Percentiles rank a stretch among this genome's conserved stretches.
Conservation (phyloP, 129 eudicot species). For the Smallanthus sonchifolius region DNA sequence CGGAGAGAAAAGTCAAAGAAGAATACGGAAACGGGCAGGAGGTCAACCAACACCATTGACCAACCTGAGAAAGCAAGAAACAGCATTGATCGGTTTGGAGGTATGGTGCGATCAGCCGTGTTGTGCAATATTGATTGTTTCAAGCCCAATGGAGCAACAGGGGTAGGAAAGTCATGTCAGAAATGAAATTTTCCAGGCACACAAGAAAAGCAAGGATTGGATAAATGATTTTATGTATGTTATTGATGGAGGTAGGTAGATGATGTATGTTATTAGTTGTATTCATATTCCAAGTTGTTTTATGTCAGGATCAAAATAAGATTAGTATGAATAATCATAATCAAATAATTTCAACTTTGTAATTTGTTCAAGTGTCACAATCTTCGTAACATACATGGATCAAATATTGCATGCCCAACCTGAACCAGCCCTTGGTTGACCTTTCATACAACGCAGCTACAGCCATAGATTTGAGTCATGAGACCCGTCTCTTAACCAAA, state of each 20-base stretch:
- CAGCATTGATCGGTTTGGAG: constrained; percentile 98
- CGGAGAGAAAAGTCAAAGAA: constrained; percentile 60
- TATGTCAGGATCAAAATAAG: constrained; percentile 6
- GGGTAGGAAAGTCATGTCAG: constrained; percentile 41
- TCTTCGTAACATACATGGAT: not conserved
- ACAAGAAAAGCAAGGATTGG: constrained; percentile 6
- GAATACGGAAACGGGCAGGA: constrained; percentile 51
- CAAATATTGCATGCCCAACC: not conserved
- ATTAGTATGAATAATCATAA: not conserved
- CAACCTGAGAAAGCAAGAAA: constrained; percentile 64
- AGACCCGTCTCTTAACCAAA: not conserved
- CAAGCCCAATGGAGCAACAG: constrained; percentile 60
- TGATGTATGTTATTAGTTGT: constrained; percentile 22
- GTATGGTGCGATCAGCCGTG: constrained; percentile 77
- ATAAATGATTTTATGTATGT: not conserved
- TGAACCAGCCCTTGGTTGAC: not conserved
- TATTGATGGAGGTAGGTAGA: constrained; percentile 22
- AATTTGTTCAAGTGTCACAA: constrained; percentile 11
- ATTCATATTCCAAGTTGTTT: constrained; percentile 20
- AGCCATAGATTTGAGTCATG: not conserved
- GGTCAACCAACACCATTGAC: constrained; percentile 49
- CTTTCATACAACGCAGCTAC: not conserved
- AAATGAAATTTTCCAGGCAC: not conserved
- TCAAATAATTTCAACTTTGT: constrained; percentile 9
- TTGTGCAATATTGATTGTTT: constrained; percentile 92